Conservation (phyloP, 257 asterid species). For the Nicotiana otophora region DNA sequence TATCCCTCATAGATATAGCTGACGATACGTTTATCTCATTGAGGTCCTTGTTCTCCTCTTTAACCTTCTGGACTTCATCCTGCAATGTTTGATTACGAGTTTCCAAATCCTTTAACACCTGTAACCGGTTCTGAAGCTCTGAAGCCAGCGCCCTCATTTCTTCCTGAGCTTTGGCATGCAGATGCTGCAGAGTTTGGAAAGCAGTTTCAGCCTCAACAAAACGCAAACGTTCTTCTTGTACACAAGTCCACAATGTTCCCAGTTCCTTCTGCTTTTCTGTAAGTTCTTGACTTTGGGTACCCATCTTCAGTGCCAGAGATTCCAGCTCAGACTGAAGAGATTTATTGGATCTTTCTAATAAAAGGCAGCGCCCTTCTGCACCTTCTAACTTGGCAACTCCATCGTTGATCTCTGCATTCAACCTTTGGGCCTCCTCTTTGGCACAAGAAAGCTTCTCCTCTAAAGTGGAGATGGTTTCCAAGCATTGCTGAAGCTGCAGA, state of each 20-base stretch:
- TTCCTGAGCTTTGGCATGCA: conserved; percentile 86
- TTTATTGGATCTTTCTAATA: conserved; percentile 65
- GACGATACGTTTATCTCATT: conserved; percentile 55
- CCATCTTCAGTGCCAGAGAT: conserved; percentile 64
- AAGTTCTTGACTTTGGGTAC: conserved; percentile 72
- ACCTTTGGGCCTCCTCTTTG: conserved; percentile 57
- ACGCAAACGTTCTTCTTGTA: conserved; percentile 85
- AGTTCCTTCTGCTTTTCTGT: conserved; percentile 86
- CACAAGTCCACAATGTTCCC: conserved; percentile 74
- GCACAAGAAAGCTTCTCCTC: conserved; percentile 56
- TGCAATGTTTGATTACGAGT: conserved; percentile 54
- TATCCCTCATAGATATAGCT: conserved; percentile 48
- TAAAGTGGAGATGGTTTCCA: conserved; percentile 53
- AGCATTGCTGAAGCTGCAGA: conserved; percentile 52
- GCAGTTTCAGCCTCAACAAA: conserved; percentile 97
- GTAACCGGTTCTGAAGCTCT: conserved; percentile 72
- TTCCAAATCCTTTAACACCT: conserved; percentile 45
- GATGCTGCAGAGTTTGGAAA: conserved; percentile 86
- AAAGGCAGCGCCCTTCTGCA: conserved; percentile 63
- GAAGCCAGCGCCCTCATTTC: conserved; percentile 63
- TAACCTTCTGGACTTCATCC: conserved; percentile 57
- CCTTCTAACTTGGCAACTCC: conserved; percentile 63
- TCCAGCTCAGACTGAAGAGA: conserved; percentile 83
- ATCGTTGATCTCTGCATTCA: conserved; percentile 51
- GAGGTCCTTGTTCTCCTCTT: conserved; percentile 69